Base-by-base conservation (phyloP, 2,329 filamentous ascomycete species). In the Colletotrichum acutatum region DNA sequence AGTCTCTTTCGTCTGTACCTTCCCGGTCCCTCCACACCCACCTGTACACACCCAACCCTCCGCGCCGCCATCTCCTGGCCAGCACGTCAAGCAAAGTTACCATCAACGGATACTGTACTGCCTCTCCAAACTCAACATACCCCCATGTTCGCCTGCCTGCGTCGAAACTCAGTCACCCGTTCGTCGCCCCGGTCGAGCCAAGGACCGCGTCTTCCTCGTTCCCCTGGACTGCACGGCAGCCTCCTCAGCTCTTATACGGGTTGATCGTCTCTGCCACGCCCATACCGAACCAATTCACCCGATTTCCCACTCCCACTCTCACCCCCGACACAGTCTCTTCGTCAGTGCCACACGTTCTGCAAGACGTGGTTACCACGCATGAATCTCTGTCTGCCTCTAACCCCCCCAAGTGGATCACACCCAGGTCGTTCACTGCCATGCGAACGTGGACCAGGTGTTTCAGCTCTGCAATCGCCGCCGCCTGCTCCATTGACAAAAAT, bases 351-450 rank as follows among this genome's bases (percentile, higher is more conserved):
- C 57, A 61, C 22, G 28, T 62, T 66, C 68, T 72, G 42, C 62
- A 63, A 42, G 62, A 72, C 61, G 57, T 68, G 62, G 57, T 72
- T 62, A 68, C 63, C 46, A 67, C 70, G 70, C 73, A 74, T 74
- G 71, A 74, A 74, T 71, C 46, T 70, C 62, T 65, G 26, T 65
- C 37, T 74, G 57, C 70, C 62, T 74, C 46, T 53, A 54, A n/a
- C n/a, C 59, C 70, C 37, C 66, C 66, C 65, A 59, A 74, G 73
- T 74, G 73, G 73, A 74, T 70, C 73, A 71, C 58, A 66, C 73
- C 34, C 28, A 62, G 52, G 65, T 69, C 73, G 66, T 74, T 66
- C 60, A 56, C 69, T 74, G 66, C 73, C 73, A 74, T 74, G 72
- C 69, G 70, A 34, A 56, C 70, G 66, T 70, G 26, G 65, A 63